Conservation (phyloP, 768 basidiomycete species). For the Mycena vulgaris region DNA sequence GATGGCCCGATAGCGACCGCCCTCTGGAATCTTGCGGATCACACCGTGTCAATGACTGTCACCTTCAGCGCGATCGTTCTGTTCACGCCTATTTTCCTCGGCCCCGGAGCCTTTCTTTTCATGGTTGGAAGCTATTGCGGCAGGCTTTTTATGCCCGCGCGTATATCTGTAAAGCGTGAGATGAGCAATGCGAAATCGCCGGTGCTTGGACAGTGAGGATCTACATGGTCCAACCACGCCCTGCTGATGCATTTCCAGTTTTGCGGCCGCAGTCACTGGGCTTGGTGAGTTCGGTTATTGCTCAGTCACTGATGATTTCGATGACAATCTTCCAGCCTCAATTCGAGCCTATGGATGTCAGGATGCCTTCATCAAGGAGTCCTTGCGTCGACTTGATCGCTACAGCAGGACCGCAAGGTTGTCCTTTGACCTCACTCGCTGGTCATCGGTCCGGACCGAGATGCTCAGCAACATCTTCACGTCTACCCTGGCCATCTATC, state of each 20-base stretch:
- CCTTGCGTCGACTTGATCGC: slow-evolving; percentile 67
- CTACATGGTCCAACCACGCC: slow-evolving; percentile 34
- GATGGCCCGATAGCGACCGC: slow-evolving; percentile 58
- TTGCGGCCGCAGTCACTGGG: slow-evolving; percentile 73
- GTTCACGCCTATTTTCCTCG: slow-evolving; percentile 61
- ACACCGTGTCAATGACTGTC: slow-evolving; percentile 54
- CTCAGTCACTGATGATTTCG: neutral
- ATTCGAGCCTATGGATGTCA: slow-evolving; percentile 79
- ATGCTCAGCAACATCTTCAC: slow-evolving; percentile 12
- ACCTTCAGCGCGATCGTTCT: slow-evolving; percentile 61
- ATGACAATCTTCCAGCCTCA: slow-evolving; percentile 54
- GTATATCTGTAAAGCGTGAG: slow-evolving; percentile 57
- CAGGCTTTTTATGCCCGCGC: slow-evolving; percentile 61
- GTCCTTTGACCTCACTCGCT: slow-evolving; percentile 72
- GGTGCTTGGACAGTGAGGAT: slow-evolving; percentile 39
- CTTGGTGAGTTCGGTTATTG: slow-evolving; percentile 52
- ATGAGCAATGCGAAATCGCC: slow-evolving; percentile 19
- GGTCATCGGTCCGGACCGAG: slow-evolving; percentile 53
- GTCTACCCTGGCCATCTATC: slow-evolving; percentile 69
- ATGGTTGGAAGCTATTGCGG: slow-evolving; percentile 58
- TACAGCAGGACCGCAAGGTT: slow-evolving; percentile 63
- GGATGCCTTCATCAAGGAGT: slow-evolving; percentile 59
- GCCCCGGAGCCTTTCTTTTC: slow-evolving; percentile 50
- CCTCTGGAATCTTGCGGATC: slow-evolving; percentile 47
- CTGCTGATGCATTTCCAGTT: slow-evolving; percentile 41